Evolutionary conservation across 2,329 filamentous ascomycete species (phyloP), one percentile per base, ranked within the genome.

Genomic region (Ophiocordyceps camponoti-floridani): DNA sequence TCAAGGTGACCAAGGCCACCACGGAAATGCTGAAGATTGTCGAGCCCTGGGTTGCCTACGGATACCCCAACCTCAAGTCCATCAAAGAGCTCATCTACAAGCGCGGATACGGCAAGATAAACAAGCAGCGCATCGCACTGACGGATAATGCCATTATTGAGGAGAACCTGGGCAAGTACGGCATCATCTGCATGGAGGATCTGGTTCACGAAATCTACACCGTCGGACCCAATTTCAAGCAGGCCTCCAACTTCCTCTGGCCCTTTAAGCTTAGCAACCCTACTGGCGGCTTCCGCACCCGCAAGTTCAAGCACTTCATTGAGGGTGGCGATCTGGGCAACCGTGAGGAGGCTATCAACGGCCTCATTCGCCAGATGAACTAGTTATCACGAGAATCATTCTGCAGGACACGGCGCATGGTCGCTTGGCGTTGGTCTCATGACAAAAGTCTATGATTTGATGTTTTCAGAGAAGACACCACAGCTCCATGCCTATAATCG

Each of bases 241-340:
- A 95, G 75, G 87, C 85, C 61, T 79, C 82, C 74, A 98, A 96
- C 83, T 96, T 96, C 81, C 73, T 96, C 57, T 98, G 91, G 91
- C 91, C 91, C 64, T 98, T 98, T 82, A 96, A 98, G 84, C 84
- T 98, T 57, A 87, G 79, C 79, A 95, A 94, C 80, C 91, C 91
- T 64, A 96, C 73, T 58, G 91, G 91, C 67, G 89, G 91, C 54
- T 98, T 96, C 86, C 82, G 83, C 58, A 70, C 83, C 60, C 78
- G 91, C 72, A 98, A 96, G 77, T 96, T 96, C 81, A 91, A 87
- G 77, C 88, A 96, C 76, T 96, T 85, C 74, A 84, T 96, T 52
- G 84, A 95, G 77, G 91, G 89, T 70, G 91, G 91, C 82, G 91
- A 98, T 70, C 74, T 93, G 58, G 91, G 91, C 67, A 96, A 98